phyloP scores from a whole-genome alignment of 805 yeast genomes.

The Candida ficus region DNA sequence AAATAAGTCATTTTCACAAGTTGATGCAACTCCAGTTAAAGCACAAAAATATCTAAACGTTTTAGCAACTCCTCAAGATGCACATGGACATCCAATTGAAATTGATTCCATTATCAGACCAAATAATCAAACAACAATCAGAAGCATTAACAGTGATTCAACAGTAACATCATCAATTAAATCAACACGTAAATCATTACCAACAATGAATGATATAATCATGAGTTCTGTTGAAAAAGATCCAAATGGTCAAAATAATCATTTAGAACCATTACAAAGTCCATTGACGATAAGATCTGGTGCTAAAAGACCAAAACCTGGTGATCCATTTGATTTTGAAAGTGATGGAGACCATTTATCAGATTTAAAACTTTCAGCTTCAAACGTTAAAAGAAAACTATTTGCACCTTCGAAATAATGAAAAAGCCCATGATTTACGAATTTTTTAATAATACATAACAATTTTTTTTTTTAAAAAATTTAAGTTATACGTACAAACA shows the following conservation, averaged over 20 bases:
- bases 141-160: constrained; percentile 6
- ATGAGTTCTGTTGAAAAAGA: constrained; percentile 1
- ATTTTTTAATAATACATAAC: constrained; percentile 5
- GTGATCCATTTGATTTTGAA: constrained; percentile 15
- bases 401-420: constrained; percentile 27
- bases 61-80: constrained; percentile 16
- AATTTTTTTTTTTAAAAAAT: too few species aligned
- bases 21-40: constrained; percentile 26
- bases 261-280: constrained; percentile 12
- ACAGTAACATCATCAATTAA: constrained; percentile 1
- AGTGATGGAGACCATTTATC: background rate
- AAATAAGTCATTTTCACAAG: constrained; percentile 21
- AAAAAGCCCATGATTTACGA: background rate
- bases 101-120: background rate
- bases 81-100: background rate
- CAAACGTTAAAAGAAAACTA: constrained; percentile 29
- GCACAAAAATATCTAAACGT: constrained; percentile 15
- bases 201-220: background rate
- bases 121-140: constrained; percentile 2
- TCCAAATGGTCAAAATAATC: background rate
- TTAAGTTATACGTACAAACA: background rate
- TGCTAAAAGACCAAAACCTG: constrained; percentile 11
- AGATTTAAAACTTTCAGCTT: background rate
- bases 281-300: constrained; percentile 21
- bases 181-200: background rate